Base-by-base conservation (phyloP, 495 filamentous ascomycete genomes). In the Collariella sp. region DNA sequence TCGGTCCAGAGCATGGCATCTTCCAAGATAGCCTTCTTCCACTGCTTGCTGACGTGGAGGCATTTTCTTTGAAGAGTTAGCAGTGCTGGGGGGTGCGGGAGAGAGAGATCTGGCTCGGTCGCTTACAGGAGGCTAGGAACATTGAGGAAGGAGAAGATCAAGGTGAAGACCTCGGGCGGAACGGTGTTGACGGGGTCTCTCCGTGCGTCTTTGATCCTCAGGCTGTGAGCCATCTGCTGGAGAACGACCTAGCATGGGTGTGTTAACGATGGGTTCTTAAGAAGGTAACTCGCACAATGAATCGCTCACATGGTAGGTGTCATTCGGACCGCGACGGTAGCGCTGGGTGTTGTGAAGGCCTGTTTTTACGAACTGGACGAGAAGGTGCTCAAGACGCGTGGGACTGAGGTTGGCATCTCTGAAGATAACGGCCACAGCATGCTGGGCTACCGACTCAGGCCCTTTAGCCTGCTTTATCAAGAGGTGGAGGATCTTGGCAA, bases 171-270 rank as follows among this genome's bases (percentile, higher is more conserved):
- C 40, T 68, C 65, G 7, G 38, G 41, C 0, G 65, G 65, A 6
- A 68, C 55, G 33, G 48, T 58, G 15, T 39, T 51, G 10, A 61
- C 35, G 4, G 65, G 65, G 43, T 68, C 65, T 23, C 39, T 52
- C 13, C 35, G 34, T 7, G 54, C 40, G 20, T 55, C 48, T 22
- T 48, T n/a, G 38, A 62, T 51, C 10, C 40, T 38, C 19, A 64
- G 42, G 3, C 23, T 51, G 41, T 59, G 55, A 11, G 54, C 56
- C 61, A 68, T 62, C 18, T 49, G 50, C n/a, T 44, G 52, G 31
- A 68, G 55, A 16, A 62, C 38, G 15, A 54, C 20, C 58, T 65
- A 38, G 18, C 20, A 46, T 31, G 15, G 20, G 6, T 3, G 19
- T 5, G 11, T 53, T 5, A 33, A 22, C 13, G 18, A 22, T 11